Conservation (phyloP, 148 eudicot species). For the Persicaria maculosa region DNA sequence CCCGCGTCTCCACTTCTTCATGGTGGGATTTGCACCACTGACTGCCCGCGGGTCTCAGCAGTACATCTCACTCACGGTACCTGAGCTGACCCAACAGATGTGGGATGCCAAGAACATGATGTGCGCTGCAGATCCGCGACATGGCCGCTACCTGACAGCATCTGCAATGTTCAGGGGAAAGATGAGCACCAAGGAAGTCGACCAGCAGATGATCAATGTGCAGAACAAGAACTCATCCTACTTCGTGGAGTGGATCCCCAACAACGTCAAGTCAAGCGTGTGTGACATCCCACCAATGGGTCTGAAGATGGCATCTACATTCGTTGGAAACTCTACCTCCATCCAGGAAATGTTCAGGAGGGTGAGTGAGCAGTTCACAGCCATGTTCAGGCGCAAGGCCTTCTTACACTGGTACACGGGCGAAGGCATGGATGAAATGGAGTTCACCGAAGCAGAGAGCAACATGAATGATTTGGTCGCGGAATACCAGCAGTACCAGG, state of each 20-base stretch:
- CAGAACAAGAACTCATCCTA: slow-evolving; percentile 89
- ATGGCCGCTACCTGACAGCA: slow-evolving; percentile 75
- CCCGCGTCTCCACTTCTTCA: slow-evolving; percentile 88
- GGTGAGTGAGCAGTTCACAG: slow-evolving; percentile 82
- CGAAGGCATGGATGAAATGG: slow-evolving; percentile 85
- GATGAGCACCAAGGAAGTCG: slow-evolving; percentile 83
- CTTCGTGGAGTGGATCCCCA: slow-evolving; percentile 68
- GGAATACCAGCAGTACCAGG: slow-evolving; percentile 80
- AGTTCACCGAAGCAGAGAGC: slow-evolving; percentile 77
- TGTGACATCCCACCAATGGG: slow-evolving; percentile 54
- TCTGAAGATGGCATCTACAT: slow-evolving; percentile 42
- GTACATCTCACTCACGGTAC: slow-evolving; percentile 64
- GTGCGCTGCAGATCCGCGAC: slow-evolving; percentile 86
- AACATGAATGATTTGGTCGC: slow-evolving; percentile 86
- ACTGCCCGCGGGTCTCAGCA: slow-evolving; percentile 78
- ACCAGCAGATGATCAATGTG: slow-evolving; percentile 76
- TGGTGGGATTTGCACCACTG: slow-evolving; percentile 85
- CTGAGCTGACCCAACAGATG: slow-evolving; percentile 86
- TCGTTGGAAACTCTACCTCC: slow-evolving; percentile 48
- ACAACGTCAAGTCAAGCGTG: slow-evolving; percentile 50
- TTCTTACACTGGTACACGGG: slow-evolving; percentile 87
- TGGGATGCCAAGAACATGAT: slow-evolving; percentile 92
- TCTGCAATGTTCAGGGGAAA: slow-evolving; percentile 79
- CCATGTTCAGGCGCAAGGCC: slow-evolving; percentile 81
- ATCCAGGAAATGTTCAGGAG: slow-evolving; percentile 81